A percentile compares a stretch with the other conserved stretches of the same genome.
Evolutionary conservation across 2,329 filamentous ascomycete genomes (phyloP).

Genomic region (Cercospora sp.): DNA sequence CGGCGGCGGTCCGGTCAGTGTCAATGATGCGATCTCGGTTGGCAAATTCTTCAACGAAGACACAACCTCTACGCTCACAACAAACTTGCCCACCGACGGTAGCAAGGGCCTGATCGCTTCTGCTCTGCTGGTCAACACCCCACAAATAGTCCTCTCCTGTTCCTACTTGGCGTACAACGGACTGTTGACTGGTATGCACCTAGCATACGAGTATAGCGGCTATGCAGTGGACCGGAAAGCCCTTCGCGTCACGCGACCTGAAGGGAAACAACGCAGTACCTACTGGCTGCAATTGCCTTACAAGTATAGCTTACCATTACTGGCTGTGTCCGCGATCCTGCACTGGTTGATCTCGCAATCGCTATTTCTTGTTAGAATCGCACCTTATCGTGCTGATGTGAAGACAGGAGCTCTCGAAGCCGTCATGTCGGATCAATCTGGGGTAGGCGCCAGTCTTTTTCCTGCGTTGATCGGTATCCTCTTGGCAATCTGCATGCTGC

Average conservation of each 20-base stretch:
- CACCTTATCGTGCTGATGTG: neutral
- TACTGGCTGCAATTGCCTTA: constrained; percentile 47
- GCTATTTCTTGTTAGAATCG: constrained; percentile 44
- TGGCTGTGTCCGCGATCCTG: constrained; percentile 35
- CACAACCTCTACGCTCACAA: constrained; percentile 5
- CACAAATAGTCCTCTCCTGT: constrained; percentile 51
- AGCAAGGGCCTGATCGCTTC: constrained; percentile 17
- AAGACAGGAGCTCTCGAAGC: no score
- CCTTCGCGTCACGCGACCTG: constrained; percentile 43
- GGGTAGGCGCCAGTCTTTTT: neutral
- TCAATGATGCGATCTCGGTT: no score
- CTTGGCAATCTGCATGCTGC: constrained; percentile 4
- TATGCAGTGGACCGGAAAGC: constrained; percentile 28
- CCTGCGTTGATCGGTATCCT: constrained; percentile 9
- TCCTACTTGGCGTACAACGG: constrained; percentile 50
- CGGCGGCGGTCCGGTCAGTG: no score
- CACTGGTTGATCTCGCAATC: constrained; percentile 50
- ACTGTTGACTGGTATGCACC: constrained; percentile 50
- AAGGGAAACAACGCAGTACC: constrained; percentile 41
- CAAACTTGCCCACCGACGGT: constrained; percentile 9
- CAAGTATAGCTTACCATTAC: constrained; percentile 41
- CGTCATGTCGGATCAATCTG: no score
- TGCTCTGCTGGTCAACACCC: constrained; percentile 48
- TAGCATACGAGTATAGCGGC: constrained; percentile 50
- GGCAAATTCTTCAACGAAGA: neutral